These are phyloP conservation scores for Lentinus tigrinus DNA, from an alignment of 768 basidiomycete species.

Conservation along the genomic window DNA sequence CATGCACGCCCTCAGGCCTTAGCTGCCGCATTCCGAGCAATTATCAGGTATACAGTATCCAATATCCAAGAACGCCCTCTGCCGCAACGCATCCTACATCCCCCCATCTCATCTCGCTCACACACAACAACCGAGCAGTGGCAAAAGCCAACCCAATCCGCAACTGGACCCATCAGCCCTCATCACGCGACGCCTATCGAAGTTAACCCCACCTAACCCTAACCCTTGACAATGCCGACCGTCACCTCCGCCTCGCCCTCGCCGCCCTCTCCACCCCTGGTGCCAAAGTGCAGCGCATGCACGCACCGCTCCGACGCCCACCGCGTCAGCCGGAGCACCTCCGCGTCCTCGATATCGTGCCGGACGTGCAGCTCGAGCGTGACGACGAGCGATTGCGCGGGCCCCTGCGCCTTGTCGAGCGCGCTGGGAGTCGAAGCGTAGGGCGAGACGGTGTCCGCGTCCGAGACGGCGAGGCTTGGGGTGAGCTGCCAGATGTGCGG, in stretches of 20 bases:
- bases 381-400: constrained; percentile 56
- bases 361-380: constrained; percentile 80
- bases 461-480: constrained; percentile 24
- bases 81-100: background rate
- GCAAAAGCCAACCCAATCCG: too few species aligned
- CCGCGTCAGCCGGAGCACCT: constrained; percentile 66
- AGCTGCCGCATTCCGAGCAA: too few species aligned
- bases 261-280: constrained; percentile 27
- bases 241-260: constrained; percentile 57
- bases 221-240: constrained; percentile 57
- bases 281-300: constrained; percentile 42
- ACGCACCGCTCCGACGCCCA: constrained; percentile 75
- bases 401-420: constrained; percentile 20
- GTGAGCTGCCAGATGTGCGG: constrained; percentile 90
- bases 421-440: constrained; percentile 1
- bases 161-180: too few species aligned
- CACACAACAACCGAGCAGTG: too few species aligned
- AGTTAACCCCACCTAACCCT: background rate
- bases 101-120: too few species aligned
- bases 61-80: background rate
- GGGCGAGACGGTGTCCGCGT: constrained; percentile 18
- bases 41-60: too few species aligned
- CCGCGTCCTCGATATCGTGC: constrained; percentile 63
- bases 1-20: too few species aligned
- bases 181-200: too few species aligned